Percentiles rank a stretch among this genome's conserved stretches.
These are phyloP conservation scores for Apodospora peruviana DNA, from an alignment of 495 filamentous ascomycete species.

Conservation along the genomic window DNA sequence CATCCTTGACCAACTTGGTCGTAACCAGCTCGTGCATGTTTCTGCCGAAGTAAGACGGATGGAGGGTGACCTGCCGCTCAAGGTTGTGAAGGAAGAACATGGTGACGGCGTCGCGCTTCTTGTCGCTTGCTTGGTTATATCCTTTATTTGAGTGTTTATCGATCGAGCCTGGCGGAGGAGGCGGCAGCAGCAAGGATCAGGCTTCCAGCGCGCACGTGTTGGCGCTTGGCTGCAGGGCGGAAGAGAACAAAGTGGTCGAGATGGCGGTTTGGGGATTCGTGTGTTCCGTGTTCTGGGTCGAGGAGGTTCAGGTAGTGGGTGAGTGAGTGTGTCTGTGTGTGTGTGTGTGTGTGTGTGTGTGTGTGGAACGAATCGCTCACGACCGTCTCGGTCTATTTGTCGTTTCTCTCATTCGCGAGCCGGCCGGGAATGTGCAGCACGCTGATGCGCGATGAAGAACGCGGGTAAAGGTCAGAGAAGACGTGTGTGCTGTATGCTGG, in stretches of 20 bases:
- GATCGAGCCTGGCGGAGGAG: too few relatives aligned
- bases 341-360: too few relatives aligned
- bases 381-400: not conserved
- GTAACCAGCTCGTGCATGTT: constrained; percentile 86
- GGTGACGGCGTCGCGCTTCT: constrained; percentile 12
- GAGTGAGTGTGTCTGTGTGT: too few relatives aligned
- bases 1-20: constrained; percentile 78
- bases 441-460: not conserved
- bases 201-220: not conserved
- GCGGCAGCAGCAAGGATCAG: not conserved
- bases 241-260: too few relatives aligned
- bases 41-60: constrained; percentile 92
- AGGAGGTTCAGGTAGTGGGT: too few relatives aligned
- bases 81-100: constrained; percentile 99
- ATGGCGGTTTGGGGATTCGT: too few relatives aligned
- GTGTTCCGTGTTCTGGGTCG: too few relatives aligned
- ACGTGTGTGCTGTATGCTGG: too few relatives aligned
- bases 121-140: not conserved
- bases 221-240: not conserved
- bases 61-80: constrained; percentile 85
- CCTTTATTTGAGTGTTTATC: too few relatives aligned
- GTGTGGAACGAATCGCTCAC: not conserved
- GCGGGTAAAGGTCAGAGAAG: too few relatives aligned
- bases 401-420: not conserved
- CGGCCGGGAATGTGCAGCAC: too few relatives aligned